Evolutionary conservation across 2,329 filamentous ascomycete species (phyloP), one percentile per base, ranked within the genome.

Genomic region (Ophiocordyceps sinensis): DNA sequence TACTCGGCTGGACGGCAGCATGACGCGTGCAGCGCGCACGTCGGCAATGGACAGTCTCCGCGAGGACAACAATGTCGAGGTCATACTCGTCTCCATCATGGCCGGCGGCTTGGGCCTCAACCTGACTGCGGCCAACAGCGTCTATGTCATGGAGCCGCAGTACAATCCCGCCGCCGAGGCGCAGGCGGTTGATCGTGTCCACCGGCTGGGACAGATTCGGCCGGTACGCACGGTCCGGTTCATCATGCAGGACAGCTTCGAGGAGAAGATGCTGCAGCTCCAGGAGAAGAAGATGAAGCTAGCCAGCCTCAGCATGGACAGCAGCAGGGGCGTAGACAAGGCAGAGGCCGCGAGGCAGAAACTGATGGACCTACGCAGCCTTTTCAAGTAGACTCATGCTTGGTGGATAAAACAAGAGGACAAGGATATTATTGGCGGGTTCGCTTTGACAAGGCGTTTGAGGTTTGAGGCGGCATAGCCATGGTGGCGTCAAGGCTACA

Each of bases 71-170:
- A 63, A 59, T 1, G 73, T 94, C 30, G 78, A 79, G 28, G 80
- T 94, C 41, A 87, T 96, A 39, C 74, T 96, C 10, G 86, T 94
- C 13, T 94, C 86, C 10, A 93, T 95, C 60, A 86, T 81, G 55
- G 89, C 89, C 0, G 91, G 89, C 47, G 89, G 91, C 15, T 74
- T 95, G 14, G 89, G 89, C 13, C 77, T 96, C 32, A 96, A 96
- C 55, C 67, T 96, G 41, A 95, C 88, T 0, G 71, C 84, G 0
- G 89, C 82, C 28, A 91, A 79, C 56, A 82, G 76, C 42, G 89
- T 93, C 13, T 96, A 91, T 58, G 83, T 96, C 52, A 96, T 98
- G 89, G 91, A 98, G 58, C 91, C 91, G 5, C 88, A 95, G 56
- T 98, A 89, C 66, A 98, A 98, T 54, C 91, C 91, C 0, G 88